phyloP scores from a whole-genome alignment of 441 rosid genomes.

The Jatropha podagrica region DNA sequence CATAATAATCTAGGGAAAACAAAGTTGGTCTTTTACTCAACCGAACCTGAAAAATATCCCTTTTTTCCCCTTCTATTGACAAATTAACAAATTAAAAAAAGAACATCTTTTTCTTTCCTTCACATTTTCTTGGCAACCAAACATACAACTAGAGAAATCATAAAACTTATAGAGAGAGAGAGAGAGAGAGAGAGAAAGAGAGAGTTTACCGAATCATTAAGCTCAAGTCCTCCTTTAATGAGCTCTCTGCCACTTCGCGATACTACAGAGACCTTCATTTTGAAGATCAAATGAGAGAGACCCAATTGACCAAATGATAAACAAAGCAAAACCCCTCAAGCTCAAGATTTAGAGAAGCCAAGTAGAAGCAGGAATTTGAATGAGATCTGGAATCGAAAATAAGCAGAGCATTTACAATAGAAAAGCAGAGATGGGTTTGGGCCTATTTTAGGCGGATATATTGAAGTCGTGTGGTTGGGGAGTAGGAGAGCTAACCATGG shows the following conservation, averaged over 20 bases:
- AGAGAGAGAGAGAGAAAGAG: slow-evolving; percentile 11
- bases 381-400: background rate
- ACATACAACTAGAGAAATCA: slow-evolving; percentile 9
- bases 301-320: slow-evolving; percentile 28
- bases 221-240: slow-evolving; percentile 72
- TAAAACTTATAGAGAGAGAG: slow-evolving; percentile 1
- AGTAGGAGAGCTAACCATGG: slow-evolving; percentile 37
- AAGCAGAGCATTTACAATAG: background rate
- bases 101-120: background rate
- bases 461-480: slow-evolving; percentile 38
- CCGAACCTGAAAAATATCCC: background rate
- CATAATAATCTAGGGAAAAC: background rate
- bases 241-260: slow-evolving; percentile 86
- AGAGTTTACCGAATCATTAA: slow-evolving; percentile 59
- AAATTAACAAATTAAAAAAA: background rate
- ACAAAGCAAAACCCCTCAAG: slow-evolving; percentile 18
- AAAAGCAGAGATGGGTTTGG: slow-evolving; percentile 3
- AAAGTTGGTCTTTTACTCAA: background rate
- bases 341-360: background rate
- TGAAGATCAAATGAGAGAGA: slow-evolving; percentile 31
- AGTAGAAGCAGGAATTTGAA: background rate
- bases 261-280: slow-evolving; percentile 75
- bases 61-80: background rate
- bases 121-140: slow-evolving; percentile 15
- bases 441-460: slow-evolving; percentile 1